Conservation (phyloP, 2,329 filamentous ascomycete species). For the Botryosphaeria dothidea region DNA sequence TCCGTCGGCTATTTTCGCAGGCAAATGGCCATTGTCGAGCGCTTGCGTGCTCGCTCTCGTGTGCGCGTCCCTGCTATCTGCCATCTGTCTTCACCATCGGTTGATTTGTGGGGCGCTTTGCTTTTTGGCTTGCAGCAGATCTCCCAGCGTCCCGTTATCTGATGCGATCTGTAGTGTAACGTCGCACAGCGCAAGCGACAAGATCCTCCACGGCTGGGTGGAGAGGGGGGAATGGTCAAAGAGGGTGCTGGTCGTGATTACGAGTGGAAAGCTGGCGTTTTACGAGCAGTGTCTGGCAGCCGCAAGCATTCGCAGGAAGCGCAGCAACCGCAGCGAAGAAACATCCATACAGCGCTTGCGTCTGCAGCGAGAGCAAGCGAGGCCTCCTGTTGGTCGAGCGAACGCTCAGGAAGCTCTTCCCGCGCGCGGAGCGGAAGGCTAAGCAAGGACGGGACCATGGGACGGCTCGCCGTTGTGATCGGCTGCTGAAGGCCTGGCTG, state of each 20-base stretch:
- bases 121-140: neutral
- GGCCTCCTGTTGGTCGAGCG: neutral
- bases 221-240: neutral
- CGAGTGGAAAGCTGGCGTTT: neutral
- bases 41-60: neutral
- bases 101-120: neutral
- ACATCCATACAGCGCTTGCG: neutral
- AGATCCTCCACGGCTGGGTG: neutral
- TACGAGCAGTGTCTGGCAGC: neutral
- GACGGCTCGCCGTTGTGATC: constrained; percentile 5
- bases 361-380: neutral
- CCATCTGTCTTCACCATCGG: neutral
- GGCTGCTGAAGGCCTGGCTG: neutral
- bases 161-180: constrained; percentile 1
- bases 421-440: constrained; percentile 1
- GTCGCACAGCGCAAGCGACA: neutral
- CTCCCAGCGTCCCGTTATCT: neutral
- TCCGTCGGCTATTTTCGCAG: too few relatives aligned
- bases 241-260: neutral
- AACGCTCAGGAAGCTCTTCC: neutral
- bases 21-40: too few relatives aligned
- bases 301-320: neutral
- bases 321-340: neutral
- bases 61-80: neutral
- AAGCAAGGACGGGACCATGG: neutral